phyloP scores from a whole-genome alignment of 805 yeast genomes.

The Metahyphopichia silvanorum region DNA sequence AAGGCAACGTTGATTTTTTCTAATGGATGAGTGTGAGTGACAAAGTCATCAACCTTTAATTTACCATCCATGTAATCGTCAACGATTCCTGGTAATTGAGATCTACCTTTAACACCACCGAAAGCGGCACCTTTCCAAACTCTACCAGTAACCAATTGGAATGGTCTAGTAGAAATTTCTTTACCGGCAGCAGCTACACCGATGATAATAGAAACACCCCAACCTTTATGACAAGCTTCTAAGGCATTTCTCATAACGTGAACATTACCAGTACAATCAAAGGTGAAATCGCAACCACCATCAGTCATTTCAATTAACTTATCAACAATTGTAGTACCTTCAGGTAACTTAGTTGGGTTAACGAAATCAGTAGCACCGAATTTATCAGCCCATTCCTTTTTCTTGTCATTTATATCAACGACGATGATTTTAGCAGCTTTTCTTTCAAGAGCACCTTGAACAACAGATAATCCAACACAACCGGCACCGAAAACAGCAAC shows the following conservation, averaged over 20 bases:
- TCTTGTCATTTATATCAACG: constrained; percentile 80
- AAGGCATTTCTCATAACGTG: constrained; percentile 93
- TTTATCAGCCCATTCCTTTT: constrained; percentile 79
- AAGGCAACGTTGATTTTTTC: constrained; percentile 82
- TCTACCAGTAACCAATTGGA: constrained; percentile 98
- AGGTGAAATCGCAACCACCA: constrained; percentile 95
- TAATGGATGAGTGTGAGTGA: constrained; percentile 84
- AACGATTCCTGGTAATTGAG: constrained; percentile 89
- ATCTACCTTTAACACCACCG: constrained; percentile 97
- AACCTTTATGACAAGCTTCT: constrained; percentile 97
- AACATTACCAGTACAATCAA: constrained; percentile 97
- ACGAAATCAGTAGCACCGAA: constrained; percentile 96
- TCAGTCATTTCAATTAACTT: constrained; percentile 86
- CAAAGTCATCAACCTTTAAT: constrained; percentile 89
- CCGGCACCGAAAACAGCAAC: constrained; percentile 98
- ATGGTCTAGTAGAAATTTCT: constrained; percentile 95
- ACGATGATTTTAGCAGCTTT: constrained; percentile 81
- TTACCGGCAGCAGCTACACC: constrained; percentile 99
- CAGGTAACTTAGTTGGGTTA: constrained; percentile 75
- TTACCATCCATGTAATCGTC: constrained; percentile 78
- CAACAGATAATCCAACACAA: constrained; percentile 92
- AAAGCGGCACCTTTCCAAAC: constrained; percentile 99
- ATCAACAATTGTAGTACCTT: constrained; percentile 74
- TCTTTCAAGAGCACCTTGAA: constrained; percentile 88
- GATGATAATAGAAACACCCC: constrained; percentile 94